Evolutionary conservation across 1,139 yeast species (phyloP), one percentile per base, ranked within the genome.

Genomic region (Diutina siamensis): DNA sequence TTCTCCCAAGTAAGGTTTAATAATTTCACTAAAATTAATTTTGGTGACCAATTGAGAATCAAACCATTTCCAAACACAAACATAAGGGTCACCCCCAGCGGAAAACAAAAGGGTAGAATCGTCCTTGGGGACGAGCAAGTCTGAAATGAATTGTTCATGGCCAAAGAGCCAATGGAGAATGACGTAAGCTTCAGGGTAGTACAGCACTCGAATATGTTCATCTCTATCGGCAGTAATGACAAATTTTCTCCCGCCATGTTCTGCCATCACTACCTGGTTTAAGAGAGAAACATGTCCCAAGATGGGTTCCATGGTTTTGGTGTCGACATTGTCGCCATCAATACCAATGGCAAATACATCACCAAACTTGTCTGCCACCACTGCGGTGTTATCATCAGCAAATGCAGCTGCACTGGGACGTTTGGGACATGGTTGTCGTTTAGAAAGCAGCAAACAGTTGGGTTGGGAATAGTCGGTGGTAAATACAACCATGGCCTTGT

Each of bases 251-350:
- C 68, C 73, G 15, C 65, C 58, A 36, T 65, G 62, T 2, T 68
- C 67, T 18, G 77, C 63, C 17, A 76, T 67, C 34, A 63, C 51
- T 9, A 87, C 72, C 53, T 81, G 88, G 22, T 95, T 85, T 51
- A 94, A 73, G 96, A 94, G 87, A 3, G 97, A 89, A 3, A 94
- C 97, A 62, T 94, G 99, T 3, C 99, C 99, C 49, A 89, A 68
- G 8, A 89, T 72, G 2, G 97, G 97, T 40, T 59, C 63, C 47
- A 76, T 57, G 3, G 62, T 52, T 36, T 72, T 65, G 46, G 72
- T 77, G n/a, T 64, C 67, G 2, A 61, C 51, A 1, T 65, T 57
- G 2, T 54, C 59, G 2, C 50, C 55, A 36, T 59, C 63, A 12
- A 80, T 62, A 4, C 69, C 61, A 18, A 83, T 71, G 1, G 72